Conservation (phyloP, 2,329 filamentous ascomycete genomes). For the Claviceps sp. region DNA sequence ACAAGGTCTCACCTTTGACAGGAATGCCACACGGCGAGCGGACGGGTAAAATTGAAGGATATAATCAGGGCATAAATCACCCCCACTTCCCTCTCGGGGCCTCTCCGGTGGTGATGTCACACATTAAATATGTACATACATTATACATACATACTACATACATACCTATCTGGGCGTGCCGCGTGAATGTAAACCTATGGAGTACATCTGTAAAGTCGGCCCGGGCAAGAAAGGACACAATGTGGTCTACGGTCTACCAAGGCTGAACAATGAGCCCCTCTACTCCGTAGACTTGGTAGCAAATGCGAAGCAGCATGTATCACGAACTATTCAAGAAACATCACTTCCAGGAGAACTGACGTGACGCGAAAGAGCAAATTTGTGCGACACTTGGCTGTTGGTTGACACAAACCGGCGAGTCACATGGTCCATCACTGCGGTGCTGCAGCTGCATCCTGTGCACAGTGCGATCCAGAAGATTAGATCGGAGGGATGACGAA, state of each 20-base stretch:
- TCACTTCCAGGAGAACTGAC: neutral
- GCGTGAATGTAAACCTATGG: too few relatives aligned
- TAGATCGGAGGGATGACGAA: neutral
- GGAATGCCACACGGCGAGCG: neutral
- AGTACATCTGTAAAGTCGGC: too few relatives aligned
- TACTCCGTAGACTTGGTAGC: too few relatives aligned
- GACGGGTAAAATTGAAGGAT: neutral
- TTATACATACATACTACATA: too few relatives aligned
- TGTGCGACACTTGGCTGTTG: neutral
- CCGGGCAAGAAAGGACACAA: too few relatives aligned
- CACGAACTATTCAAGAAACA: neutral
- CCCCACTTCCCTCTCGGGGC: neutral
- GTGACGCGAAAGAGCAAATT: neutral
- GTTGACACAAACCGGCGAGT: neutral
- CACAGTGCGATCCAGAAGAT: neutral
- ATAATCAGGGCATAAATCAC: neutral
- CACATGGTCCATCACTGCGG: neutral
- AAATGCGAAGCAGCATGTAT: neutral
- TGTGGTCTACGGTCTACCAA: too few relatives aligned
- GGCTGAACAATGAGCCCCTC: neutral
- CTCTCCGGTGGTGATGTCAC: neutral
- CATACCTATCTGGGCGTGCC: too few relatives aligned
- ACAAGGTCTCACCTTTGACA: neutral
- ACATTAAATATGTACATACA: neutral
- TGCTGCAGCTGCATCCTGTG: neutral